phyloP scores from a whole-genome alignment of 176 grass and related monocot genomes.

The Alloteropsis semialata region DNA sequence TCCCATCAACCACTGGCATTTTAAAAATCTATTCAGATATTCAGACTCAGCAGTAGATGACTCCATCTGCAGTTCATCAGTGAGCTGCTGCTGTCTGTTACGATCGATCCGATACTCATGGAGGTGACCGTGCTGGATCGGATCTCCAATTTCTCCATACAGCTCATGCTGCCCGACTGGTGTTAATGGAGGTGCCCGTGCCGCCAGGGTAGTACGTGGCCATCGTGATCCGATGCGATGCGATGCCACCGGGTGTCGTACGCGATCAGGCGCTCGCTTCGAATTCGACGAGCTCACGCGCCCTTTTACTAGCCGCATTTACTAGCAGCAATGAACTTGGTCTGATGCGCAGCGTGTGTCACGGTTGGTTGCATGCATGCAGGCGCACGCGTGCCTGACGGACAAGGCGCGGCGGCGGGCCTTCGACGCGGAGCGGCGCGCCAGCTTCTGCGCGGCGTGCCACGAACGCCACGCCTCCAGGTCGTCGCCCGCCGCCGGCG shows the following conservation, averaged over 20 bases:
- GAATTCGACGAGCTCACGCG: background rate
- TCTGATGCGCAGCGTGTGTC: background rate
- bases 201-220: background rate
- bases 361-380: background rate
- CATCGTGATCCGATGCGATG: background rate
- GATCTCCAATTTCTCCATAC: no score
- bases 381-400: slow-evolving; percentile 78
- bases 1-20: background rate
- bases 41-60: background rate
- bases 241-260: background rate
- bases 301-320: background rate
- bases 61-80: background rate
- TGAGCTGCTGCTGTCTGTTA: background rate
- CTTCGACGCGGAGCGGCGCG: slow-evolving; percentile 46
- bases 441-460: slow-evolving; percentile 65
- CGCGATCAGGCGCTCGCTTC: background rate
- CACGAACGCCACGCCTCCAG: slow-evolving; percentile 20
- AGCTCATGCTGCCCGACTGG: background rate
- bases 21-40: background rate
- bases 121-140: no score
- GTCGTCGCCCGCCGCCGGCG: background rate
- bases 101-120: background rate
- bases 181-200: background rate
- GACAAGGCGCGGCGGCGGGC: slow-evolving; percentile 55
- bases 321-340: background rate